These are phyloP conservation scores for Dianthus caryophyllus DNA, from an alignment of 148 eudicot species.

Conservation along the genomic window DNA sequence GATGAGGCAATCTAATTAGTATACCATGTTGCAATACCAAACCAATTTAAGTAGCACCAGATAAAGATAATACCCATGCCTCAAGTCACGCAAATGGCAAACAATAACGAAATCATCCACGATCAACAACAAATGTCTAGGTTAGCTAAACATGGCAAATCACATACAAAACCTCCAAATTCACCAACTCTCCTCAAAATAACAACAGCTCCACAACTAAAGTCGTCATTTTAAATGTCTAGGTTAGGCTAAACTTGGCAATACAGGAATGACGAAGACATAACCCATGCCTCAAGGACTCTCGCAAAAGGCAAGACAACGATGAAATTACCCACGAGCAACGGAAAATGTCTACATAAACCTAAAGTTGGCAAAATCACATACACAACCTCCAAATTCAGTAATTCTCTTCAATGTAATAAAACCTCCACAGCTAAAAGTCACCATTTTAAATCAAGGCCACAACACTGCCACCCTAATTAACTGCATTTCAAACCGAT, in stretches of 20 bases:
- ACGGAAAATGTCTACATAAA: background rate
- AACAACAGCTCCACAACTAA: too few relatives aligned
- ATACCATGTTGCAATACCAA: background rate
- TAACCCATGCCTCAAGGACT: too few relatives aligned
- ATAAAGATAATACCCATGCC: background rate
- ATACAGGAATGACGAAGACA: too few relatives aligned
- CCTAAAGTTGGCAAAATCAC: background rate
- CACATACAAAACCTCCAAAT: too few relatives aligned
- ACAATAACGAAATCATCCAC: too few relatives aligned
- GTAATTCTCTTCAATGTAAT: background rate
- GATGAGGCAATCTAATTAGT: background rate
- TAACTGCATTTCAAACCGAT: too few relatives aligned
- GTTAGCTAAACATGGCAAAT: too few relatives aligned
- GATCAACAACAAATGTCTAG: too few relatives aligned
- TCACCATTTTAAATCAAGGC: background rate
- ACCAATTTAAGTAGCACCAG: background rate
- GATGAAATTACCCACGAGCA: background rate
- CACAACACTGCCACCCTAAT: background rate
- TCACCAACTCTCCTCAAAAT: too few relatives aligned
- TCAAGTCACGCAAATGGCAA: too few relatives aligned
- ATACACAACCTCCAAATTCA: background rate
- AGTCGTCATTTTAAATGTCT: too few relatives aligned
- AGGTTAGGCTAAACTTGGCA: too few relatives aligned
- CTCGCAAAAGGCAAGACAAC: background rate
- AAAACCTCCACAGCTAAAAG: conserved; percentile 14